phyloP scores from a whole-genome alignment of 441 rosid genomes.

The Jatropha podagrica region DNA sequence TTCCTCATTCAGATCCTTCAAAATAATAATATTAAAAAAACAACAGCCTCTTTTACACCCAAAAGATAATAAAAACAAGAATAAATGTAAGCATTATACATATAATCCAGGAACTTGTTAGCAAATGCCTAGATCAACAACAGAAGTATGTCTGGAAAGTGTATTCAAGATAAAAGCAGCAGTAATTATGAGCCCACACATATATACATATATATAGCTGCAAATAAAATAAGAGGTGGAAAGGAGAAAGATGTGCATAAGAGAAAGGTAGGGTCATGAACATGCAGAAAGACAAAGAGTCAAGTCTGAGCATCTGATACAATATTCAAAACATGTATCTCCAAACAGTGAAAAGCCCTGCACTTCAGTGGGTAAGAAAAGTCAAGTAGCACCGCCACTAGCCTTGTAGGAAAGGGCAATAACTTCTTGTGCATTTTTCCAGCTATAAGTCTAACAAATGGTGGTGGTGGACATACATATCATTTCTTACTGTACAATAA shows the following conservation, averaged over 20 bases:
- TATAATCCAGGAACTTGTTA: too few species aligned
- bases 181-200: too few species aligned
- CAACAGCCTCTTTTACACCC: not conserved
- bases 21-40: not conserved
- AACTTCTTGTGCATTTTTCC: slow-evolving; percentile 1
- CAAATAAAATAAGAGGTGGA: not conserved
- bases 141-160: not conserved
- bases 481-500: slow-evolving; percentile 8
- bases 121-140: not conserved
- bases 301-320: not conserved
- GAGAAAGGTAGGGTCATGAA: slow-evolving; percentile 15
- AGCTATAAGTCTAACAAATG: not conserved
- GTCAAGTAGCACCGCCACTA: not conserved
- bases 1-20: not conserved
- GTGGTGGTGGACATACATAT: slow-evolving; percentile 10
- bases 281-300: not conserved
- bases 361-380: slow-evolving; percentile 16
- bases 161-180: not conserved
- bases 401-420: not conserved
- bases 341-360: not conserved
- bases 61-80: not conserved
- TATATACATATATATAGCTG: not conserved
- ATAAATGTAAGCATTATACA: not conserved
- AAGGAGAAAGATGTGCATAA: too few species aligned
- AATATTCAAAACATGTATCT: not conserved